Evolutionary conservation across 805 yeast genomes (phyloP), one percentile per base, ranked within the genome.

Genomic region (Henningerozyma blattae): DNA sequence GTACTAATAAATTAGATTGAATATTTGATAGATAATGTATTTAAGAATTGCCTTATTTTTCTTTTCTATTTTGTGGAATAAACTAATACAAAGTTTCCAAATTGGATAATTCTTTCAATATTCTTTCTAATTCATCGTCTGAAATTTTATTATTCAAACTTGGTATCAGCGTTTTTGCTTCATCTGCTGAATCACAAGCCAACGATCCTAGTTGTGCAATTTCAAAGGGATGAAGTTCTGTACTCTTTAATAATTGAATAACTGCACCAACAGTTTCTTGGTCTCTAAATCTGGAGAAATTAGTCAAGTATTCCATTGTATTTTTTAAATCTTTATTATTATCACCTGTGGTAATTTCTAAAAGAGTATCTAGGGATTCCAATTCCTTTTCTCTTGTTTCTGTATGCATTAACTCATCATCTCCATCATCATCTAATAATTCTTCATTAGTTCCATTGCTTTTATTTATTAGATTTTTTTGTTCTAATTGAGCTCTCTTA

Each of bases 151-250:
- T 74, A 17, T 72, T 69, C 51, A 91, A 67, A 57, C 94, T 81
- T 31, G 98, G 96, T 38, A 91, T 78, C 49, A 91, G 67, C 14
- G 95, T 83, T 59, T 84, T 84, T 25, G 97, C 97, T 64, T 91
- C 98, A 52, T 83, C 98, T 5, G 94, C 86, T 42, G 89, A 96
- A 52, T 89, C 98, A 59, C 96, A 87, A 20, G 91, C 81, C 41
- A 89, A 67, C 3, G 94, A 83, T 0, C 93, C 89, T 37, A 66
- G 36, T 59, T 91, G 97, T 1, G 97, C 94, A 35, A 84, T 66
- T 61, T 91, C 98, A 56, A 91, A 91, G 1, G 98, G 97, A 63
- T 91, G 98, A 47, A 91, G 60, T 18, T 75, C 77, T 32, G 79
- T 74, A 18, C 77, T 63, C 41, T 74, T 77, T 50, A 91, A 66